phyloP scores from a whole-genome alignment of 345 rosid species.

The Eucalyptus leucophloia region DNA sequence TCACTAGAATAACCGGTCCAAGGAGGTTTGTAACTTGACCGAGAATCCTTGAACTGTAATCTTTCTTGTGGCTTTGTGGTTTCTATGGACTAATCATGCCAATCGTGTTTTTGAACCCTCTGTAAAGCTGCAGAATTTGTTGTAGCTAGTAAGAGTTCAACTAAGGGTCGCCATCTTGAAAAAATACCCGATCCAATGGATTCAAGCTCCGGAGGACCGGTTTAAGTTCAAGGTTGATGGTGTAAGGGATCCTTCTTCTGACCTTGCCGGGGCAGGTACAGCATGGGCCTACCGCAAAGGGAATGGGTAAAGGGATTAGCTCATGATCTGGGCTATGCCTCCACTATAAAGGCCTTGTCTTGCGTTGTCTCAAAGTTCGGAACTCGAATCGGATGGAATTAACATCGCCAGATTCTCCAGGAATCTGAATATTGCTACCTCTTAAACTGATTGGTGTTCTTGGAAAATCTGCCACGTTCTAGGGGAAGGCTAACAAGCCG shows the following conservation, averaged over 20 bases:
- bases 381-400: neutral
- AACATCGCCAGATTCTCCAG: neutral
- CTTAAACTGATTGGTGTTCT: neutral
- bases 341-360: neutral
- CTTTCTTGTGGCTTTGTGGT: neutral
- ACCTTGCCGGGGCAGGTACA: neutral
- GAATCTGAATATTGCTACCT: neutral
- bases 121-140: neutral
- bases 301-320: neutral
- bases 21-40: neutral
- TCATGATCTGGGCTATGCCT: neutral
- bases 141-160: neutral
- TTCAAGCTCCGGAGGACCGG: neutral
- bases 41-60: neutral
- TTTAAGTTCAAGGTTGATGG: neutral
- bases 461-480: neutral
- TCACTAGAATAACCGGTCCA: neutral
- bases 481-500: neutral
- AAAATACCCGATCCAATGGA: neutral
- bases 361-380: neutral
- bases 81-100: neutral
- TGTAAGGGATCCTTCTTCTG: neutral
- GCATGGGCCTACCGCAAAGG: neutral
- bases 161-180: neutral
- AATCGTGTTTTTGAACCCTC: fast-evolving